These are phyloP conservation scores for Scutellaria galericulata DNA, from an alignment of 257 asterid genomes.

Conservation along the genomic window DNA sequence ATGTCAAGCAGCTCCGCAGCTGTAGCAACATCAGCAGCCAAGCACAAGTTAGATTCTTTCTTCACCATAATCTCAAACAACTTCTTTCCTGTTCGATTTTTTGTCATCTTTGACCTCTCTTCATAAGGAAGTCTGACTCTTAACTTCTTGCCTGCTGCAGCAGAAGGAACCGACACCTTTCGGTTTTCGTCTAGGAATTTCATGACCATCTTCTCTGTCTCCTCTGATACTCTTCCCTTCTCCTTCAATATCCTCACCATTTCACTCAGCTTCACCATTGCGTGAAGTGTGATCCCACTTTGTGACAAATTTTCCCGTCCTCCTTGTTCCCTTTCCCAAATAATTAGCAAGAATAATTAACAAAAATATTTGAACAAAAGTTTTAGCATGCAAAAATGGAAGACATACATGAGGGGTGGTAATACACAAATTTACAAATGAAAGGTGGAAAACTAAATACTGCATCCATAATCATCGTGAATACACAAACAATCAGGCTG, in stretches of 20 bases:
- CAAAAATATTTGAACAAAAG: background rate
- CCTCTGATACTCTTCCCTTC: constrained; percentile 89
- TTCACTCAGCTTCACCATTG: constrained; percentile 88
- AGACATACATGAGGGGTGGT: background rate
- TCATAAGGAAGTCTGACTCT: constrained; percentile 62
- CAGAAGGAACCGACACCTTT: constrained; percentile 65
- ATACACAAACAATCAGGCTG: background rate
- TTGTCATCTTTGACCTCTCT: constrained; percentile 80
- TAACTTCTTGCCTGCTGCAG: constrained; percentile 45
- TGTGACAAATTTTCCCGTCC: constrained; percentile 93
- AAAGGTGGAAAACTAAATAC: constrained; percentile 3
- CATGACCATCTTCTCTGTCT: constrained; percentile 78
- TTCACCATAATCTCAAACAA: constrained; percentile 87
- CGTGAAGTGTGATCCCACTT: constrained; percentile 80
- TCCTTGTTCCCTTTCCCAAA: constrained; percentile 85
- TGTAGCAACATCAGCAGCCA: constrained; percentile 97
- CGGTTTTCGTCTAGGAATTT: constrained; percentile 83
- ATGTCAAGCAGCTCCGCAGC: constrained; percentile 89
- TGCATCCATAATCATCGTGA: background rate
- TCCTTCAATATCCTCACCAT: constrained; percentile 91
- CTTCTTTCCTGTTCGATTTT: constrained; percentile 89
- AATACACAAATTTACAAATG: background rate
- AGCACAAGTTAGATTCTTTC: constrained; percentile 85
- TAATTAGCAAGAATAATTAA: constrained; percentile 23
- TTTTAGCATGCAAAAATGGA: background rate